phyloP scores from a whole-genome alignment of 306 rosid genomes.

The Sophora flavescens region DNA sequence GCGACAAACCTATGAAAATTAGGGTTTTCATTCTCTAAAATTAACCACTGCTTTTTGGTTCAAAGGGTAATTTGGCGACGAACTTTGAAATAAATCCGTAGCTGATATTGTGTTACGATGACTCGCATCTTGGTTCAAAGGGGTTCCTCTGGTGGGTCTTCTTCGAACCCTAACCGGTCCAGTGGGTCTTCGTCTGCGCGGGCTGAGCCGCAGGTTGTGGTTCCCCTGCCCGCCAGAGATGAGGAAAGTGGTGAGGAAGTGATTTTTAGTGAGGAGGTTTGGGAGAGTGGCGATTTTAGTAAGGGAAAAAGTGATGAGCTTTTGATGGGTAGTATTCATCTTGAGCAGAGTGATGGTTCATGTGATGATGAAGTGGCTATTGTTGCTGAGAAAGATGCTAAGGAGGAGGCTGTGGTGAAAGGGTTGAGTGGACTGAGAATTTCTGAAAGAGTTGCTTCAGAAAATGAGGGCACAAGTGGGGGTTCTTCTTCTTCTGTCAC shows the following conservation, averaged over 20 bases:
- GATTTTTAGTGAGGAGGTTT: slow-evolving; percentile 58
- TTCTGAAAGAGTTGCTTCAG: slow-evolving; percentile 28
- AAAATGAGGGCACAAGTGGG: slow-evolving; percentile 51
- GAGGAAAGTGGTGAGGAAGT: slow-evolving; percentile 70
- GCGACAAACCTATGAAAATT: slow-evolving; percentile 65
- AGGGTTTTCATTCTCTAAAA: slow-evolving; percentile 45
- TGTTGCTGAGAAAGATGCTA: slow-evolving; percentile 55
- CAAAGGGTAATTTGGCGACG: neutral
- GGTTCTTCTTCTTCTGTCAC: slow-evolving; percentile 41
- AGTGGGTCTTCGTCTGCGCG: slow-evolving; percentile 62
- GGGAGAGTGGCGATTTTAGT: slow-evolving; percentile 57
- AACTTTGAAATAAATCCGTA: neutral
- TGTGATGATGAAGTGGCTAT: slow-evolving; percentile 47
- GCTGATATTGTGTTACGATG: slow-evolving; percentile 53
- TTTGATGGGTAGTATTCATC: slow-evolving; percentile 48
- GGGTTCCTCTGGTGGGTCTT: slow-evolving; percentile 71
- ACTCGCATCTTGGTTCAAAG: slow-evolving; percentile 84
- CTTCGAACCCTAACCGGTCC: slow-evolving; percentile 67
- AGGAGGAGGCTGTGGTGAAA: slow-evolving; percentile 50
- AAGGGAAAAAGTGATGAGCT: slow-evolving; percentile 62
- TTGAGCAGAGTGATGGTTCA: slow-evolving; percentile 56
- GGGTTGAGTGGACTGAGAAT: slow-evolving; percentile 49
- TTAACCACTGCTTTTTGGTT: neutral
- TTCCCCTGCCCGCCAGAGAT: slow-evolving; percentile 58
- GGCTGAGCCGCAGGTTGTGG: slow-evolving; percentile 57